phyloP scores from a whole-genome alignment of 1,284 basidiomycete genomes.

The Austroboletus sp. region DNA sequence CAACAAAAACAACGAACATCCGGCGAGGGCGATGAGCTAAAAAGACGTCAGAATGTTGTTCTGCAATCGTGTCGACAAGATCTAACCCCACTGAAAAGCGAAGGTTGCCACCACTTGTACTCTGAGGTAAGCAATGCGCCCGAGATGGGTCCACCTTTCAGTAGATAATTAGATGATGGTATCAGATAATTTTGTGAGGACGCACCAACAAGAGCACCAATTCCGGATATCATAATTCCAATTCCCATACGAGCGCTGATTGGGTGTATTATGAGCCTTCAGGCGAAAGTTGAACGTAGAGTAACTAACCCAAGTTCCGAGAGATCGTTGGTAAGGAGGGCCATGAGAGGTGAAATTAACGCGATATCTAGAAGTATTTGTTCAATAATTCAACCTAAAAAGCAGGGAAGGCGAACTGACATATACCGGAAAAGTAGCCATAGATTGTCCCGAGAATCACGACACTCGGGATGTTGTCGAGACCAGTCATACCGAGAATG shows the following conservation, averaged over 20 bases:
- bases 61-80: no score
- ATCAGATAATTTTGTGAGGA: not conserved
- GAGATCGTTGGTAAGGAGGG: slow-evolving; percentile 30
- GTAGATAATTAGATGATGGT: not conserved
- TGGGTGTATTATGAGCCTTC: not conserved
- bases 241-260: slow-evolving; percentile 28
- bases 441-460: slow-evolving; percentile 22
- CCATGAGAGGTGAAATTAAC: slow-evolving; percentile 29
- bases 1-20: no score
- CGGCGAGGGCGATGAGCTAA: no score
- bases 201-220: slow-evolving; percentile 17
- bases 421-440: slow-evolving; percentile 38
- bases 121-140: slow-evolving; percentile 25
- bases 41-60: no score
- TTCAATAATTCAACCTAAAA: no score
- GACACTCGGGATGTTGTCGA: slow-evolving; percentile 17
- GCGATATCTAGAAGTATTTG: slow-evolving; percentile 26
- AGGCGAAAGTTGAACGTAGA: not conserved
- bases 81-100: slow-evolving; percentile 25
- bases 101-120: slow-evolving; percentile 27
- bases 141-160: slow-evolving; percentile 23
- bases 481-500: slow-evolving; percentile 26
- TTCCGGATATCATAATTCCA: slow-evolving; percentile 4
- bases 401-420: slow-evolving; percentile 21
- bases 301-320: slow-evolving; percentile 28